Evolutionary conservation across 164 flowering plant genomes (phyloP).

Genomic region (Aristolochia californica): DNA sequence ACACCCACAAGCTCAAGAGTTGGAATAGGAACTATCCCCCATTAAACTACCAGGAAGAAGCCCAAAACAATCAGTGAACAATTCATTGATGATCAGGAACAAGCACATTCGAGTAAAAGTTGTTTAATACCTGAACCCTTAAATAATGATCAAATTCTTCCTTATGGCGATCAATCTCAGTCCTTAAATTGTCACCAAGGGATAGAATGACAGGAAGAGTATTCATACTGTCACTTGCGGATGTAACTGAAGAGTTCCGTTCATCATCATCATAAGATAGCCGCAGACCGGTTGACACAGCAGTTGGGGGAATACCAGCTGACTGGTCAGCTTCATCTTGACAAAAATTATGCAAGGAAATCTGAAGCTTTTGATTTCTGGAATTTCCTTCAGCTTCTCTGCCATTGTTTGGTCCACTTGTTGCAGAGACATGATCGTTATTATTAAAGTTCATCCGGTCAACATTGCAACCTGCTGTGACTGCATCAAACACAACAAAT

Average conservation of each 20-base stretch:
- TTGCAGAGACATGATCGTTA: slow-evolving; percentile 35
- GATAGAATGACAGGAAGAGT: slow-evolving; percentile 41
- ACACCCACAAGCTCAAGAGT: no score
- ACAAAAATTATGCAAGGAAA: slow-evolving; percentile 43
- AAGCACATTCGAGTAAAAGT: background rate
- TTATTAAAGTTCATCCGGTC: slow-evolving; percentile 59
- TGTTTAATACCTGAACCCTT: slow-evolving; percentile 47
- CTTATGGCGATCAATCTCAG: slow-evolving; percentile 58
- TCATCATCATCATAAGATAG: slow-evolving; percentile 86
- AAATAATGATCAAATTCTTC: slow-evolving; percentile 67
- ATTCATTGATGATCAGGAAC: no score
- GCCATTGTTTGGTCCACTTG: slow-evolving; percentile 33
- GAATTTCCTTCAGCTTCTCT: slow-evolving; percentile 48
- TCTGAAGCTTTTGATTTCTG: slow-evolving; percentile 56
- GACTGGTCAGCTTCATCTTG: slow-evolving; percentile 54
- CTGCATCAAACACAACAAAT: slow-evolving; percentile 16
- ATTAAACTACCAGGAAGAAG: no score
- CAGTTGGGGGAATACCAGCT: slow-evolving; percentile 38
- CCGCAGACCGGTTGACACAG: slow-evolving; percentile 75
- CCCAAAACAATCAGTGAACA: no score
- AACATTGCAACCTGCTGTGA: slow-evolving; percentile 42
- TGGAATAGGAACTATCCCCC: no score
- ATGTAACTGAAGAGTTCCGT: slow-evolving; percentile 58
- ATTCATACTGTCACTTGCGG: slow-evolving; percentile 61
- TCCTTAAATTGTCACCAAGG: slow-evolving; percentile 43